Evolutionary conservation across 805 yeast species (phyloP).

Genomic region (Wickerhamomyces strasburgensis): DNA sequence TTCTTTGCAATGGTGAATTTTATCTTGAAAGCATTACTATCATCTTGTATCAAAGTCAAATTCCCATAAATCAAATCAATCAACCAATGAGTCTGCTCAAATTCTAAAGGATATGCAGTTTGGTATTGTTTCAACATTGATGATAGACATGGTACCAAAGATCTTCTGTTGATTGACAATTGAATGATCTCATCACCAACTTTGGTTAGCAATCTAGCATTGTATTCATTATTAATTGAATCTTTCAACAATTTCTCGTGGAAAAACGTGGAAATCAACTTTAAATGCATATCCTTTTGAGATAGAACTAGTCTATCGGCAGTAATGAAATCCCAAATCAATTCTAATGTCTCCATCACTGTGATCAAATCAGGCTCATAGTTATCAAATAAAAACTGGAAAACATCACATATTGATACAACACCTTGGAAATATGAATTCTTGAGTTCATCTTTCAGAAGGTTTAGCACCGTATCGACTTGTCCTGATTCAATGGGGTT

Average conservation of each 20-base stretch:
- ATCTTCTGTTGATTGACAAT: conserved; percentile 57
- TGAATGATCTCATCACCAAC: conserved; percentile 41
- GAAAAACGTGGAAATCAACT: conserved; percentile 47
- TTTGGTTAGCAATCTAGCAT: conserved; percentile 21
- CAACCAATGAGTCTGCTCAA: conserved; percentile 47
- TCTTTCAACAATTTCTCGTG: conserved; percentile 35
- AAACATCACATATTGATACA: conserved; percentile 11
- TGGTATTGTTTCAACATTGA: conserved; percentile 42
- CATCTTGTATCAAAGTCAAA: conserved; percentile 47
- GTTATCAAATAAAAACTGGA: conserved; percentile 16
- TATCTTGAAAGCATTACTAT: conserved; percentile 50
- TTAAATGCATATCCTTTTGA: conserved; percentile 59
- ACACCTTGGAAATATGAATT: conserved; percentile 12
- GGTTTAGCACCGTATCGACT: conserved; percentile 12
- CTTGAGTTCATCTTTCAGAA: conserved; percentile 15
- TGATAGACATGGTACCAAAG: conserved; percentile 59
- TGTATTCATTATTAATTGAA: conserved; percentile 29
- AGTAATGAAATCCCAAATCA: conserved; percentile 55
- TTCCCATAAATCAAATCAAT: conserved; percentile 41
- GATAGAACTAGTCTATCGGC: conserved; percentile 57
- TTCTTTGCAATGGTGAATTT: conserved; percentile 52
- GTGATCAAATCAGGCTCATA: conserved; percentile 18
- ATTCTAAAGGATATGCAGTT: conserved; percentile 24
- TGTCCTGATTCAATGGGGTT: conserved; percentile 18
- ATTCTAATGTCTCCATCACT: conserved; percentile 32